Conservation (phyloP, 805 yeast genomes). For the Metschnikowia amazonensis region DNA sequence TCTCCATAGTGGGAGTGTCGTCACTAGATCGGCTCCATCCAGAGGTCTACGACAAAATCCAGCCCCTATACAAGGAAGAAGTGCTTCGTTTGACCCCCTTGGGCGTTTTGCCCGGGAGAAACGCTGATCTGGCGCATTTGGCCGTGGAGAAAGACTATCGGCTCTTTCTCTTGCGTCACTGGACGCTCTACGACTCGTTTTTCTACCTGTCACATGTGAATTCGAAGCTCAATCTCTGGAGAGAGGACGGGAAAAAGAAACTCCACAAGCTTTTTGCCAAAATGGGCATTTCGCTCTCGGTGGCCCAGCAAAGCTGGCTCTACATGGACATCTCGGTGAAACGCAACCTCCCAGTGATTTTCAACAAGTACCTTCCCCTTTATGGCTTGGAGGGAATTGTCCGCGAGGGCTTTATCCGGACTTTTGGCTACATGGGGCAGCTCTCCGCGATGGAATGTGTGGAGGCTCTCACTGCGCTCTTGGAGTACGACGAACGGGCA, state of each 20-base stretch:
- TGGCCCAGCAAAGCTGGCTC: constrained; percentile 90
- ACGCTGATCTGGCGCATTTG: constrained; percentile 46
- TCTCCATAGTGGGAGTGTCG: constrained; percentile 82
- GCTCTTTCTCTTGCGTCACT: constrained; percentile 81
- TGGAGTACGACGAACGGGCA: constrained; percentile 46
- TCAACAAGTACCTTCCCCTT: constrained; percentile 63
- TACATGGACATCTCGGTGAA: constrained; percentile 82
- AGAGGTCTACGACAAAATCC: constrained; percentile 64
- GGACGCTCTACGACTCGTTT: constrained; percentile 90
- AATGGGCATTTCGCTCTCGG: constrained; percentile 88
- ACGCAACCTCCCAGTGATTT: constrained; percentile 63
- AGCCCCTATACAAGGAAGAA: constrained; percentile 77
- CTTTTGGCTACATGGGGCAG: constrained; percentile 83
- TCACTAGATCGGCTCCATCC: constrained; percentile 74
- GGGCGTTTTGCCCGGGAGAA: constrained; percentile 22
- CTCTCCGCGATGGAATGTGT: constrained; percentile 91
- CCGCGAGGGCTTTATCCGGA: constrained; percentile 80
- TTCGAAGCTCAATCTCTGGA: constrained; percentile 83
- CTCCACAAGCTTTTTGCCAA: constrained; percentile 89
- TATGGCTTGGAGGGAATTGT: constrained; percentile 82
- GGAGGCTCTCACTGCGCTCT: constrained; percentile 78
- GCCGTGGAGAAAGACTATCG: constrained; percentile 80
- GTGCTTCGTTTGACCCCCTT: constrained; percentile 63
- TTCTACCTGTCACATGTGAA: constrained; percentile 88
- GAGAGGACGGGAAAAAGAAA: constrained; percentile 83